Percentiles rank a stretch among this genome's conserved stretches.
Evolutionary conservation across 1,284 basidiomycete genomes (phyloP).

Genomic region (Puccinia coronata): DNA sequence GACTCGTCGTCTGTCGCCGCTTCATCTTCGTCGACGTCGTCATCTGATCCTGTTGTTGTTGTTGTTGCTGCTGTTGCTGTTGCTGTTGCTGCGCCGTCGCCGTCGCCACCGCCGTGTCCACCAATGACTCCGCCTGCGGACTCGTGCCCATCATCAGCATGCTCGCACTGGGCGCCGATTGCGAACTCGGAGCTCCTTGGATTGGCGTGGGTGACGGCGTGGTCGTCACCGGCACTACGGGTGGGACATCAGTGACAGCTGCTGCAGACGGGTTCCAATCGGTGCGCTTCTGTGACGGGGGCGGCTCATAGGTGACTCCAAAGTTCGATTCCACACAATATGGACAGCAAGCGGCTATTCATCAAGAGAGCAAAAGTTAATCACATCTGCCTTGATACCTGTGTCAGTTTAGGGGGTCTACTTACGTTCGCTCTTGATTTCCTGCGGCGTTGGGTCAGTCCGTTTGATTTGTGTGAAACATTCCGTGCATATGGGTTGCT

Average conservation of each 20-base stretch:
- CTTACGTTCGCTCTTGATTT: constrained; percentile 48
- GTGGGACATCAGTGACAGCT: neutral
- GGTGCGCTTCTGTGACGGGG: constrained; percentile 74
- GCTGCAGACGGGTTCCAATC: constrained; percentile 62
- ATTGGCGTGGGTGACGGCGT: neutral
- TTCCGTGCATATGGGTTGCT: constrained; percentile 97
- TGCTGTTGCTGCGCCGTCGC: no score
- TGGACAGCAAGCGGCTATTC: constrained; percentile 73
- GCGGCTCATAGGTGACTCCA: constrained; percentile 84
- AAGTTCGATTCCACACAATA: constrained; percentile 97
- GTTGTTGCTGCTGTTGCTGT: no score
- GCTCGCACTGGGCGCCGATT: constrained; percentile 47
- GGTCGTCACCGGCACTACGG: neutral
- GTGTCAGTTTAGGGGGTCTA: constrained; percentile 66
- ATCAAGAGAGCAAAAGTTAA: neutral
- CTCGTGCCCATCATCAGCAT: neutral
- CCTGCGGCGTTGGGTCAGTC: constrained; percentile 72
- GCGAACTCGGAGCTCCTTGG: neutral
- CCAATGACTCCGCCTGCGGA: constrained; percentile 15
- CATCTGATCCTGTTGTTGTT: no score
- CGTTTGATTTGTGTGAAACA: constrained; percentile 99
- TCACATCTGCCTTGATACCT: no score
- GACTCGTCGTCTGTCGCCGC: constrained; percentile 45
- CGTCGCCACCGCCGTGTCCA: neutral
- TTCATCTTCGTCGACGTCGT: constrained; percentile 3